Percentiles rank a stretch among this genome's conserved stretches.
Conservation (phyloP, 371 early-diverging fungal genomes). For the Basidiobolus meristosporus region DNA sequence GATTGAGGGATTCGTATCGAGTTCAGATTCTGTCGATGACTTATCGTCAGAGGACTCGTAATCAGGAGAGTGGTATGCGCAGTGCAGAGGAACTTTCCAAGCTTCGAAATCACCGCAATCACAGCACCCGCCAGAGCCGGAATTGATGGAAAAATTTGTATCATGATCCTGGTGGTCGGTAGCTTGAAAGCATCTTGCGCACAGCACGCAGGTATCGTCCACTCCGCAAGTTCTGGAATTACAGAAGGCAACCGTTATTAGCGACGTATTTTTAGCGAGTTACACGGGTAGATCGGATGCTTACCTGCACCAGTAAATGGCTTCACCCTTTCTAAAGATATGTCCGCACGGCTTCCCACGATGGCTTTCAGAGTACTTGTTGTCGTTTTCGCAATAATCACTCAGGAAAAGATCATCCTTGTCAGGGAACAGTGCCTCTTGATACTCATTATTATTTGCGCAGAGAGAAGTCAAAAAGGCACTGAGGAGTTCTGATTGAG, state of each 20-base stretch:
- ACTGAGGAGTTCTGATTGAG: too few species aligned
- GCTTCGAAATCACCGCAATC: constrained; percentile 96
- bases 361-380: constrained; percentile 30
- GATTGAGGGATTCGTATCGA: neutral
- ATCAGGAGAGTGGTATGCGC: constrained; percentile 52
- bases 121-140: constrained; percentile 84
- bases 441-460: too few species aligned
- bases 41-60: neutral
- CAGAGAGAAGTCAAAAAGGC: too few species aligned
- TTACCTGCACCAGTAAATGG: constrained; percentile 63
- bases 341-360: constrained; percentile 63
- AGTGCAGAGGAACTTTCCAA: constrained; percentile 69
- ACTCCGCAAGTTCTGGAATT: constrained; percentile 67
- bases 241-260: constrained; percentile 3
- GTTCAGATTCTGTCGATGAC: neutral
- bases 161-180: constrained; percentile 86
- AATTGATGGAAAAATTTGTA: constrained; percentile 59
- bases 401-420: too few species aligned
- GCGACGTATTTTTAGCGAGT: neutral
- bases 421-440: too few species aligned
- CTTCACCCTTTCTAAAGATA: constrained; percentile 61
- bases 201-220: constrained; percentile 91
- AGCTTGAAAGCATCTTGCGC: constrained; percentile 78
- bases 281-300: constrained; percentile 7
- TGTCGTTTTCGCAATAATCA: too few species aligned